These are phyloP conservation scores for Capsicum chinense DNA, from an alignment of 257 asterid genomes.

Conservation along the genomic window DNA sequence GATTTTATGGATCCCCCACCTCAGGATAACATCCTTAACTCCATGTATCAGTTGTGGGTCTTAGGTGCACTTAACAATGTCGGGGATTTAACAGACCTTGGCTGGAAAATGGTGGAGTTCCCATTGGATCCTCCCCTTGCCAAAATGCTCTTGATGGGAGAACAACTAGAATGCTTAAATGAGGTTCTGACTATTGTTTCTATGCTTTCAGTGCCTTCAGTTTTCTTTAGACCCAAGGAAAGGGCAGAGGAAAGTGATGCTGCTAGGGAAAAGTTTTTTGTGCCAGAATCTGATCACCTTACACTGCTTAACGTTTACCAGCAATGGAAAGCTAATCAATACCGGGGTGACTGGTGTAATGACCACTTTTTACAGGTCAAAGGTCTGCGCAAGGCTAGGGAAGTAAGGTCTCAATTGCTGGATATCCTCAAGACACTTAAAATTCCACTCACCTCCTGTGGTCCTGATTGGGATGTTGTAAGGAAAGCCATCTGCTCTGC, in stretches of 20 bases:
- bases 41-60: constrained; percentile 98
- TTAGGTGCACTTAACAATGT: constrained; percentile 91
- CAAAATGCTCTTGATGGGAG: constrained; percentile 91
- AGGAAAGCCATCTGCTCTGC: constrained; percentile 93
- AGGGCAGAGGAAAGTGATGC: constrained; percentile 97
- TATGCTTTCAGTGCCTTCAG: constrained; percentile 96
- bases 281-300: constrained; percentile 90
- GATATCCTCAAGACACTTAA: constrained; percentile 77
- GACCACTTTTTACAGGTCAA: constrained; percentile 91
- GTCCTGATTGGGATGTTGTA: constrained; percentile 90
- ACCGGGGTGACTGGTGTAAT: constrained; percentile 94
- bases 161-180: constrained; percentile 68
- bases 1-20: constrained; percentile 99
- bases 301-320: constrained; percentile 85
- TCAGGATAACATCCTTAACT: constrained; percentile 87
- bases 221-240: constrained; percentile 92
- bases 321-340: constrained; percentile 85
- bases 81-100: constrained; percentile 77
- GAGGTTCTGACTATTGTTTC: constrained; percentile 94
- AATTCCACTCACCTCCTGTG: constrained; percentile 80
- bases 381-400: constrained; percentile 87
- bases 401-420: constrained; percentile 84
- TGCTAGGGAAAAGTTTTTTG: constrained; percentile 92
- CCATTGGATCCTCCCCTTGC: constrained; percentile 99
- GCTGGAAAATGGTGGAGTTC: constrained; percentile 98